phyloP scores from a whole-genome alignment of 2,329 filamentous ascomycete species.

The Fusarium sp. region DNA sequence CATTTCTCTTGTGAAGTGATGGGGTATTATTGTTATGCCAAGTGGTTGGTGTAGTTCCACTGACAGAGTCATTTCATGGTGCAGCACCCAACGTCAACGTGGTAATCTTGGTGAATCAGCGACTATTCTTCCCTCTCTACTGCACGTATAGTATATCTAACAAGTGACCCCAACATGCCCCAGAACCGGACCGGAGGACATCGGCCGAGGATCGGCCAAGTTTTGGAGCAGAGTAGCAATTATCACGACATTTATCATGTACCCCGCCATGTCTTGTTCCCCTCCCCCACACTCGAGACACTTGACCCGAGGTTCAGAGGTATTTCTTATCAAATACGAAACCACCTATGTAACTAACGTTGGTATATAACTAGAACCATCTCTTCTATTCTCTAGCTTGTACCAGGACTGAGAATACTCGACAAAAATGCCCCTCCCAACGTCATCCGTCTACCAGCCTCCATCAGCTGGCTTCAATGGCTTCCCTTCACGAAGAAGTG shows the following conservation, averaged over 20 bases:
- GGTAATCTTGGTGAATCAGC: too few relatives aligned
- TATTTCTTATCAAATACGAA: constrained; percentile 5
- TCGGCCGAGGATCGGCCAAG: constrained; percentile 31
- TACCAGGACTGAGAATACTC: background rate
- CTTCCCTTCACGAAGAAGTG: constrained; percentile 84
- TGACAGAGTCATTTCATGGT: background rate
- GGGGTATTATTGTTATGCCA: too few relatives aligned
- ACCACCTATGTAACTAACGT: background rate
- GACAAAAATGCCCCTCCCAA: constrained; percentile 57
- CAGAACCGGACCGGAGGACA: constrained; percentile 15
- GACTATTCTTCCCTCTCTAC: too few relatives aligned
- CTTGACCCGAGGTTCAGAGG: constrained; percentile 21
- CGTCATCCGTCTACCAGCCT: constrained; percentile 57
- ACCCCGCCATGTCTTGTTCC: constrained; percentile 26
- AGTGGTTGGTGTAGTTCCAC: too few relatives aligned
- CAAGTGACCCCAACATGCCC: background rate
- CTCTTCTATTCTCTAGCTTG: background rate
- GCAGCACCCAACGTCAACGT: too few relatives aligned
- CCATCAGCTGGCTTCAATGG: constrained; percentile 63
- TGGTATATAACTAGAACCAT: background rate
- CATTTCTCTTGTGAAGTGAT: background rate
- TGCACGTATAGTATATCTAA: too few relatives aligned
- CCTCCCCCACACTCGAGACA: constrained; percentile 21
- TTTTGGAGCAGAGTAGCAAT: background rate
- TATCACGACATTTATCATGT: constrained; percentile 38